phyloP scores from a whole-genome alignment of 176 grass and related monocot species.

The Oryza meyeriana region DNA sequence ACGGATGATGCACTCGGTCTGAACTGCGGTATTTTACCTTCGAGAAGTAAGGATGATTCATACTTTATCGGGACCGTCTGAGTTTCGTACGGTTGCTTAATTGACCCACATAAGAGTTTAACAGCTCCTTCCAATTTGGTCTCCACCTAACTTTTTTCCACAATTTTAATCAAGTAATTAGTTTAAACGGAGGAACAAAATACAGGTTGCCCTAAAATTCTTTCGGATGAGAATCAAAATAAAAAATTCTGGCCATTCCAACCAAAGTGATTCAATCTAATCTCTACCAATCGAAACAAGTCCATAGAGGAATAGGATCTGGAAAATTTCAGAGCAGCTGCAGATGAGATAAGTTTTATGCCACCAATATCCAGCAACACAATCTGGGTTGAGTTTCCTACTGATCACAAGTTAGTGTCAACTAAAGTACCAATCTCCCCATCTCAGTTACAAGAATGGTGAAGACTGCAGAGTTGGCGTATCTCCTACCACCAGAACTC shows the following conservation, averaged over 20 bases:
- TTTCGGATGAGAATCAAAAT: background rate
- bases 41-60: background rate
- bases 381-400: background rate
- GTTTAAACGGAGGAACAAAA: background rate
- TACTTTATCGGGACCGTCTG: background rate
- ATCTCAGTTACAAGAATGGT: background rate
- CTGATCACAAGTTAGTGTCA: slow-evolving; percentile 8
- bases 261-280: too few species aligned
- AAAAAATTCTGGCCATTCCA: background rate
- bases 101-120: background rate
- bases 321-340: background rate
- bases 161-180: background rate
- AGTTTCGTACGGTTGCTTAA: background rate
- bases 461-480: background rate
- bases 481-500: slow-evolving; percentile 5
- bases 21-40: background rate
- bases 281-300: background rate
- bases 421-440: background rate
- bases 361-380: background rate
- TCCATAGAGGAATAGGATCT: background rate
- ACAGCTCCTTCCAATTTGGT: background rate
- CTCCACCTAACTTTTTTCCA: too few species aligned
- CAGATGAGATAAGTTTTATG: background rate
- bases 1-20: too few species aligned
- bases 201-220: too few species aligned